Percentiles rank a stretch among this genome's conserved stretches.
Evolutionary conservation across 192 early-diverging fungal species (phyloP).

Genomic region (Coemansia sp.): DNA sequence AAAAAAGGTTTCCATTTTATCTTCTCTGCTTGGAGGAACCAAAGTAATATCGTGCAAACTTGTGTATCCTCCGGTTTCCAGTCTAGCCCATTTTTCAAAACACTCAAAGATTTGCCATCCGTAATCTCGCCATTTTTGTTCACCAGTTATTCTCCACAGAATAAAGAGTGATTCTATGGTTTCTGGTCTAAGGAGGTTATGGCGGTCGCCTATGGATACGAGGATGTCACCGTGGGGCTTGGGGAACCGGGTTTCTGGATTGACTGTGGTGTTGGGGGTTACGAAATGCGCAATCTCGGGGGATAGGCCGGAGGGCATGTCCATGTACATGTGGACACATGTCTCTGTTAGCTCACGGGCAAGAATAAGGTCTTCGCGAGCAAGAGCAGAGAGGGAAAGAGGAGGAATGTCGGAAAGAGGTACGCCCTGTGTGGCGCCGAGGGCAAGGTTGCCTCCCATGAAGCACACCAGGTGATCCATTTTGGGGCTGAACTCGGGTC

Average conservation of each 20-base stretch:
- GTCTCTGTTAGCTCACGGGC: conserved; percentile 77
- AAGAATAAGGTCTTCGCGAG: conserved; percentile 65
- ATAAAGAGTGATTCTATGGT: conserved; percentile 86
- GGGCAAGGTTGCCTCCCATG: conserved; percentile 53
- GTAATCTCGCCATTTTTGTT: conserved; percentile 68
- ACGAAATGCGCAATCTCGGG: conserved; percentile 45
- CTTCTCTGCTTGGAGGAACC: conserved; percentile 19
- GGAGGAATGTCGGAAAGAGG: conserved; percentile 14
- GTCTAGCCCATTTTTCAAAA: conserved; percentile 69
- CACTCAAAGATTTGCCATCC: conserved; percentile 79
- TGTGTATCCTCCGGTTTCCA: conserved; percentile 58
- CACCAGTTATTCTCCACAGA: conserved; percentile 78
- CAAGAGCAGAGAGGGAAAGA: conserved; percentile 1
- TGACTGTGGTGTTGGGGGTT: neutral
- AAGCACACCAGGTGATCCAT: conserved; percentile 98
- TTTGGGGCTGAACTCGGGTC: conserved; percentile 39
- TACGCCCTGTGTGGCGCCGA: conserved; percentile 39
- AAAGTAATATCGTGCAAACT: conserved; percentile 34
- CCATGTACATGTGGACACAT: conserved; percentile 80
- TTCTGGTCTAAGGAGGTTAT: conserved; percentile 77
- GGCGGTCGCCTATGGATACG: conserved; percentile 10
- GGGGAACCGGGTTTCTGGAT: conserved; percentile 10
- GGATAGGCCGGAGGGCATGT: conserved; percentile 74
- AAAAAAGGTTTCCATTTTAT: conserved; percentile 69
- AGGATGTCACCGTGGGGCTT: conserved; percentile 33